Evolutionary conservation across 257 asterid species (phyloP).

Genomic region (Perilla frutescens): DNA sequence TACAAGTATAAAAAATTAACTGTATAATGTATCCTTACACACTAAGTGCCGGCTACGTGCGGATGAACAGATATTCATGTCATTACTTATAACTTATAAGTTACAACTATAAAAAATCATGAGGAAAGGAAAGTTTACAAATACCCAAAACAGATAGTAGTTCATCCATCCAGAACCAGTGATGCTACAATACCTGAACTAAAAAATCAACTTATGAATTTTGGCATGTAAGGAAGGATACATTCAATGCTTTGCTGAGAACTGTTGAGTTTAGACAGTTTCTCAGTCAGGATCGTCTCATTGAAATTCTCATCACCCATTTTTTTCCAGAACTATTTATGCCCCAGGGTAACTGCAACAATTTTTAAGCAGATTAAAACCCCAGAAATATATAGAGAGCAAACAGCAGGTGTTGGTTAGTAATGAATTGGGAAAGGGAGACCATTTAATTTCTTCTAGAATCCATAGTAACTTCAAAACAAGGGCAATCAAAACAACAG

Average conservation of each 20-base stretch:
- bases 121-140: not conserved
- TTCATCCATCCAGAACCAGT: not conserved
- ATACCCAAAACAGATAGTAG: constrained; percentile 20
- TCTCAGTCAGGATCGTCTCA: constrained; percentile 72
- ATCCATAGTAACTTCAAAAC: not conserved
- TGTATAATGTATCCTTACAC: not conserved
- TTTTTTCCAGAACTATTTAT: constrained; percentile 31
- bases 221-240: constrained; percentile 63
- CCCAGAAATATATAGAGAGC: not conserved
- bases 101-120: not conserved
- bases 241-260: constrained; percentile 95
- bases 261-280: constrained; percentile 88
- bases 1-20: not conserved
- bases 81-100: constrained; percentile 5
- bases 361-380: constrained; percentile 14
- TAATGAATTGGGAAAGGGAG: not conserved
- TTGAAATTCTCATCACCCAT: constrained; percentile 76
- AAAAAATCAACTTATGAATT: constrained; percentile 6
- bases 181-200: constrained; percentile 17
- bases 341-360: constrained; percentile 43
- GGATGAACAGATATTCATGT: not conserved
- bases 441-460: constrained; percentile 10
- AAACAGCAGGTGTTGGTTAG: not conserved
- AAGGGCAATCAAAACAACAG: constrained; percentile 1
- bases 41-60: not conserved